These are phyloP conservation scores for Chalciporus chontae DNA, from an alignment of 768 basidiomycete genomes.

Conservation along the genomic window DNA sequence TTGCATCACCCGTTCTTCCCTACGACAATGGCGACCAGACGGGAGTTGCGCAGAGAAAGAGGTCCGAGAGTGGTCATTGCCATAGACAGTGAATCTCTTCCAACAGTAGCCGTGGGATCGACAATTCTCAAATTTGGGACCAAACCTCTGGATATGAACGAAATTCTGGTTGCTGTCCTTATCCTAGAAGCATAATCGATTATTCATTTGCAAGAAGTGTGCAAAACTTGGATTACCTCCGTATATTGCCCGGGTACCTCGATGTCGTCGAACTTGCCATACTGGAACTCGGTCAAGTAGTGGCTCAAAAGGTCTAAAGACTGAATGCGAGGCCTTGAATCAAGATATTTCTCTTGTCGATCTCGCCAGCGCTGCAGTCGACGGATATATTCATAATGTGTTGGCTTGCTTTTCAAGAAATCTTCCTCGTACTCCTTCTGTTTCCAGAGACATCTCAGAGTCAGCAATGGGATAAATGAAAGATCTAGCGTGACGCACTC, in stretches of 20 bases:
- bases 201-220: background rate
- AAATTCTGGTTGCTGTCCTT: slow-evolving; percentile 93
- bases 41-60: slow-evolving; percentile 92
- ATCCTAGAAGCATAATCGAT: slow-evolving; percentile 53
- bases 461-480: background rate
- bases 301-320: slow-evolving; percentile 85
- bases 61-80: slow-evolving; percentile 84
- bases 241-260: slow-evolving; percentile 99
- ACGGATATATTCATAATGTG: slow-evolving; percentile 82
- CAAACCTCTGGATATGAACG: slow-evolving; percentile 86
- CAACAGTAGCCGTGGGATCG: slow-evolving; percentile 83
- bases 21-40: slow-evolving; percentile 75
- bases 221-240: slow-evolving; percentile 51
- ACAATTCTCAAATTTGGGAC: slow-evolving; percentile 85
- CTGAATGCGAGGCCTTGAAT: slow-evolving; percentile 78
- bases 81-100: slow-evolving; percentile 88
- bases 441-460: slow-evolving; percentile 3
- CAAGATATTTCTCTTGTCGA: slow-evolving; percentile 80
- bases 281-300: slow-evolving; percentile 96
- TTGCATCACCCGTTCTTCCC: slow-evolving; percentile 91
- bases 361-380: slow-evolving; percentile 93
- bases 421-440: slow-evolving; percentile 91
- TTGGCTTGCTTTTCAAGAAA: slow-evolving; percentile 76
- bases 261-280: slow-evolving; percentile 95
- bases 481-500: slow-evolving; percentile 39